phyloP scores from a whole-genome alignment of 73 alveolate species.

The Halteria grandinella region DNA sequence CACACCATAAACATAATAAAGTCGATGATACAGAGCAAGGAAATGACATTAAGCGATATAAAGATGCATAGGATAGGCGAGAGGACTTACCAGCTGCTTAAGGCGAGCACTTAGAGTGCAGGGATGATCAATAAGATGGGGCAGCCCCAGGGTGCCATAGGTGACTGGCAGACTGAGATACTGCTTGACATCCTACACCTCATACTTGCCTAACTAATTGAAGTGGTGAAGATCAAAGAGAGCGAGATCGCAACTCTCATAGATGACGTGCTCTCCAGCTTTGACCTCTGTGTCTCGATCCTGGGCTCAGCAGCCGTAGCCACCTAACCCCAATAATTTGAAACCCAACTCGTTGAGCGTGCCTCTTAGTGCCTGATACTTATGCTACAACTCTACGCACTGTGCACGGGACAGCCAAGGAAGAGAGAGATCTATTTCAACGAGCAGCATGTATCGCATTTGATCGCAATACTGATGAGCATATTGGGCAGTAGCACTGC shows the following conservation, averaged over 20 bases:
- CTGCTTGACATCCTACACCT: constrained; percentile 68
- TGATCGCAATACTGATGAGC: constrained; percentile 52
- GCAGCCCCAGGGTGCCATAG: too few relatives aligned
- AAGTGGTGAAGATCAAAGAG: constrained; percentile 32
- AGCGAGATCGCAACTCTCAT: constrained; percentile 22
- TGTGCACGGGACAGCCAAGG: constrained; percentile 2
- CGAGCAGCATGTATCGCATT: constrained; percentile 46
- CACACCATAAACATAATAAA: constrained; percentile 68
- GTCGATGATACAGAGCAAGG: constrained; percentile 66
- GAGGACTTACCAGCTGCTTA: too few relatives aligned
- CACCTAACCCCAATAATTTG: too few relatives aligned
- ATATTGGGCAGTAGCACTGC: too few relatives aligned
- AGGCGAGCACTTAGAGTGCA: too few relatives aligned
- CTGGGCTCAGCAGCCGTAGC: constrained; percentile 26
- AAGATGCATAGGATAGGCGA: too few relatives aligned
- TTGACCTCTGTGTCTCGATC: constrained; percentile 58
- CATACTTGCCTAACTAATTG: constrained; percentile 51
- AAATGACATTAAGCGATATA: too few relatives aligned
- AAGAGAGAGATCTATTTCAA: constrained; percentile 56
- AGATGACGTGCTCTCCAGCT: constrained; percentile 62
- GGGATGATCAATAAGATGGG: too few relatives aligned
- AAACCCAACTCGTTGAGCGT: constrained; percentile 58
- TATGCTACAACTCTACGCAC: constrained; percentile 67
- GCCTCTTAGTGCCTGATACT: constrained; percentile 61
- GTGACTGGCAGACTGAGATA: constrained; percentile 73